A percentile compares a stretch with the other conserved stretches of the same genome.
Conservation (phyloP, 225 moss, liverwort and hornwort species). For the Polytrichum commune region DNA sequence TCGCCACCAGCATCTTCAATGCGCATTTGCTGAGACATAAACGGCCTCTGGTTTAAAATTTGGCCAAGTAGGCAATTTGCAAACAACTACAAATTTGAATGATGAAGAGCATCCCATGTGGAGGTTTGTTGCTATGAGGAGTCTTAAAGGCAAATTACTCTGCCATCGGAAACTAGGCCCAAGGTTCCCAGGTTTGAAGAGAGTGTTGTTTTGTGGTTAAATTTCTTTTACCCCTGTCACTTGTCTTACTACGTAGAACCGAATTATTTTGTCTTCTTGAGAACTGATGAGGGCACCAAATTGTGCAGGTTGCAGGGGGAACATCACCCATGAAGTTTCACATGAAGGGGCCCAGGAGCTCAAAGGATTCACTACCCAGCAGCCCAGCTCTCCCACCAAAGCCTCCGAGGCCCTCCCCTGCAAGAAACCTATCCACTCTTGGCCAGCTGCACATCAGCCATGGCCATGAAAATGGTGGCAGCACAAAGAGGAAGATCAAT, state of each 20-base stretch:
- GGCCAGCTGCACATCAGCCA: conserved; percentile 18
- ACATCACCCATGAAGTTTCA: conserved; percentile 59
- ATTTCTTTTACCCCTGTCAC: neutral
- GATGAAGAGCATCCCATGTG: no score
- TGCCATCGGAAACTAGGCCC: no score
- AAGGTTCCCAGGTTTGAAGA: no score
- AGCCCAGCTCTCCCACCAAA: conserved; percentile 89
- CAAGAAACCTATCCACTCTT: conserved; percentile 16
- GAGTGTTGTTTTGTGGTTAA: no score
- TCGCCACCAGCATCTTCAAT: no score
- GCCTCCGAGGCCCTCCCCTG: conserved; percentile 79
- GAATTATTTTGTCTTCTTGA: neutral
- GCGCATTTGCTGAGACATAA: no score
- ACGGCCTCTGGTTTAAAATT: no score
- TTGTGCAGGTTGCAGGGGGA: conserved; percentile 41
- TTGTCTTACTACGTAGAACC: conserved; percentile 4
- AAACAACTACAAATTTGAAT: no score
- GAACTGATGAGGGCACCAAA: neutral
- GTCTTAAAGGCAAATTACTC: no score
- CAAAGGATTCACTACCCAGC: conserved; percentile 33
- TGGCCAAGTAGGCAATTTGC: no score
- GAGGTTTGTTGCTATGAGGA: no score
- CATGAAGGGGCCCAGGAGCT: conserved; percentile 57
- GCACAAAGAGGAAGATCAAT: conserved; percentile 75
- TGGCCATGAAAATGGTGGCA: conserved; percentile 33